Evolutionary conservation across 768 basidiomycete species (phyloP).

Genomic region (Termitomyces sp.): DNA sequence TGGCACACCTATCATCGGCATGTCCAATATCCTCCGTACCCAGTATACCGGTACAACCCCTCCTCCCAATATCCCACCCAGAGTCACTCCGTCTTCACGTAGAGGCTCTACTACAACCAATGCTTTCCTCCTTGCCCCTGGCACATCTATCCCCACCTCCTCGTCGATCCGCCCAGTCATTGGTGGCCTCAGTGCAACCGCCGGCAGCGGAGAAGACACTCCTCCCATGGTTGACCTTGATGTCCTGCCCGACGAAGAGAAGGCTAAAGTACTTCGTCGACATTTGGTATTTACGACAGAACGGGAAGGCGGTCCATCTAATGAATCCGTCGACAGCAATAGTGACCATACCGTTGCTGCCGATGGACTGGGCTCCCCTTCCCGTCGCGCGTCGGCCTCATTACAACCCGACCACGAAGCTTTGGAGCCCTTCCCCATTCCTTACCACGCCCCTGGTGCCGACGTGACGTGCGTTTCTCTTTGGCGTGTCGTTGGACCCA

Average conservation of each 20-base stretch:
- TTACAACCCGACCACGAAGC: conserved; percentile 37
- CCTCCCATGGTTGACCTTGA: conserved; percentile 44
- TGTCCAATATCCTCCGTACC: conserved; percentile 68
- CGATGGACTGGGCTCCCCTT: conserved; percentile 18
- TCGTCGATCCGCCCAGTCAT: conserved; percentile 18
- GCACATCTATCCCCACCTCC: neutral
- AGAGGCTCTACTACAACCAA: neutral
- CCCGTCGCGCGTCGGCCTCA: conserved; percentile 27
- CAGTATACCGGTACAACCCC: conserved; percentile 58
- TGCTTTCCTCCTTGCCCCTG: neutral
- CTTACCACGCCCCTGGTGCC: conserved; percentile 82
- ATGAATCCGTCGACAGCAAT: conserved; percentile 21
- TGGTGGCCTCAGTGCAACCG: conserved; percentile 33
- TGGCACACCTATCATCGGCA: conserved; percentile 36
- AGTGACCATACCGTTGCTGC: conserved; percentile 24
- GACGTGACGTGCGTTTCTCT: conserved; percentile 80
- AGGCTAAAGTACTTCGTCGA: conserved; percentile 71
- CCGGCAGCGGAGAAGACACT: conserved; percentile 20
- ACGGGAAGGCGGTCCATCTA: conserved; percentile 32
- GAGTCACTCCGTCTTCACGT: conserved; percentile 16
- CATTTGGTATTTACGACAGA: conserved; percentile 80
- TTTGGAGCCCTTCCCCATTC: conserved; percentile 79
- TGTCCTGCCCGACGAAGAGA: conserved; percentile 76
- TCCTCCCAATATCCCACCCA: conserved; percentile 52
- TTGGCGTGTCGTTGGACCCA: neutral